Conservation (phyloP, 1,284 basidiomycete species). For the Thecaphora thlaspeos region DNA sequence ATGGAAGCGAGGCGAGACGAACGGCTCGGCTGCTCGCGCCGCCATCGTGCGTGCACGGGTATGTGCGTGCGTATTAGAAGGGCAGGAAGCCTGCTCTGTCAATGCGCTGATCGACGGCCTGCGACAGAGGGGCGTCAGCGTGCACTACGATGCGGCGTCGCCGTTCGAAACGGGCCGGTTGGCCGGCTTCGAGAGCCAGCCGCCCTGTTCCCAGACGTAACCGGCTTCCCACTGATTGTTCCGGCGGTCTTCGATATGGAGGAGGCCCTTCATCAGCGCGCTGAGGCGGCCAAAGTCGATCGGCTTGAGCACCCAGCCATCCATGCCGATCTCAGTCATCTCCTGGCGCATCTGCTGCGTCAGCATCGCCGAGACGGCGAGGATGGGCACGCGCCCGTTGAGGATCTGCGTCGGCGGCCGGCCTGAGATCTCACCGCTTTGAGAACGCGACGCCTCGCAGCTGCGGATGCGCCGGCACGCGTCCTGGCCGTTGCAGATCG, state of each 20-base stretch:
- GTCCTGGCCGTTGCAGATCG: constrained; percentile 75
- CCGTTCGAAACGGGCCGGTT: constrained; percentile 15
- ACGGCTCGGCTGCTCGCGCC: too few species aligned
- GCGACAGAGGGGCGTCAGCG: too few species aligned
- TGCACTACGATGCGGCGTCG: too few species aligned
- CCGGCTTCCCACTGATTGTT: constrained; percentile 43
- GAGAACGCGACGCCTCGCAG: constrained; percentile 23
- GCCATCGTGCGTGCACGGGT: too few species aligned
- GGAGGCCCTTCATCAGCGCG: constrained; percentile 39
- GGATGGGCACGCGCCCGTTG: constrained; percentile 74
- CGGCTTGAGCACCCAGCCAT: constrained; percentile 84
- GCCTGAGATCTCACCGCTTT: constrained; percentile 17
- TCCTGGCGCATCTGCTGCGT: constrained; percentile 67
- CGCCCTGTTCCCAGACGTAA: constrained; percentile 50
- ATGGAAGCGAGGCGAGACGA: too few species aligned
- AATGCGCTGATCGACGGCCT: too few species aligned
- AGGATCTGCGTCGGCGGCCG: constrained; percentile 60
- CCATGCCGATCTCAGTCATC: constrained; percentile 68
- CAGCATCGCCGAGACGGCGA: constrained; percentile 79
- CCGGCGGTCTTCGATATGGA: constrained; percentile 30
- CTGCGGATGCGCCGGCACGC: constrained; percentile 68
- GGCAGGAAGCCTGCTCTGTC: too few species aligned
- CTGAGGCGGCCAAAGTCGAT: constrained; percentile 67
- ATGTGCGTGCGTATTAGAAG: too few species aligned
- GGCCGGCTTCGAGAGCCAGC: constrained; percentile 47